phyloP scores from a whole-genome alignment of 208 protist species.

The Leishmania mexicana region DNA sequence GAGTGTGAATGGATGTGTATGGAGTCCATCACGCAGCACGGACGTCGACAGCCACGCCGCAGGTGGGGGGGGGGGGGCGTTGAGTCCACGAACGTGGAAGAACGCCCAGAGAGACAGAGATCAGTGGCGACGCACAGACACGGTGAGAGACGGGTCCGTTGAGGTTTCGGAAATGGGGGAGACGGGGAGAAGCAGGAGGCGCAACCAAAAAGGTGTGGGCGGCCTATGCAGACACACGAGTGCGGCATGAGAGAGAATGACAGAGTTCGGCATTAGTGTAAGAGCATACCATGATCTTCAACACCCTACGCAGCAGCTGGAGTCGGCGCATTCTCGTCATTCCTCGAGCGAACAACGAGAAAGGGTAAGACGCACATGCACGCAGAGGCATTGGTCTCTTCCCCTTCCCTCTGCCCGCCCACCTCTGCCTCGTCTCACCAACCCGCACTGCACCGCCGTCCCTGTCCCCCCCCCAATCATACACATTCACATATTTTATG shows the following conservation, averaged over 20 bases:
- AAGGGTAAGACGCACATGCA: not conserved
- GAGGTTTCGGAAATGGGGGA: not conserved
- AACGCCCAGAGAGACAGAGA: not conserved
- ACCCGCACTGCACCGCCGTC: not conserved
- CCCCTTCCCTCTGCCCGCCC: not conserved
- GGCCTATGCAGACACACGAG: not conserved
- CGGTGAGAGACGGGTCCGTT: not conserved
- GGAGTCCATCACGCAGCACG: not conserved
- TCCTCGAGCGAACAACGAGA: not conserved
- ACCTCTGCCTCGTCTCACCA: not conserved
- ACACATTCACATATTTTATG: not conserved
- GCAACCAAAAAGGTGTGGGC: not conserved
- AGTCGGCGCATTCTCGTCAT: not conserved
- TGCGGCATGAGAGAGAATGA: not conserved
- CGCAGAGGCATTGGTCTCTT: not conserved
- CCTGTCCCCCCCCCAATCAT: not conserved
- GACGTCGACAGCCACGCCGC: not conserved
- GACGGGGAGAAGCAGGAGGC: not conserved
- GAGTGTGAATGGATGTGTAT: not conserved
- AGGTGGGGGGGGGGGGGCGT: too few species aligned
- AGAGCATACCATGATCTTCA: not conserved
- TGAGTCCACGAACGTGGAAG: not conserved
- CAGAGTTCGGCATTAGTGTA: not conserved
- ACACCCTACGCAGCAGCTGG: not conserved
- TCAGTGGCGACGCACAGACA: not conserved